phyloP scores from a whole-genome alignment of 1,284 basidiomycete genomes.

The Microbotryum saponariae region DNA sequence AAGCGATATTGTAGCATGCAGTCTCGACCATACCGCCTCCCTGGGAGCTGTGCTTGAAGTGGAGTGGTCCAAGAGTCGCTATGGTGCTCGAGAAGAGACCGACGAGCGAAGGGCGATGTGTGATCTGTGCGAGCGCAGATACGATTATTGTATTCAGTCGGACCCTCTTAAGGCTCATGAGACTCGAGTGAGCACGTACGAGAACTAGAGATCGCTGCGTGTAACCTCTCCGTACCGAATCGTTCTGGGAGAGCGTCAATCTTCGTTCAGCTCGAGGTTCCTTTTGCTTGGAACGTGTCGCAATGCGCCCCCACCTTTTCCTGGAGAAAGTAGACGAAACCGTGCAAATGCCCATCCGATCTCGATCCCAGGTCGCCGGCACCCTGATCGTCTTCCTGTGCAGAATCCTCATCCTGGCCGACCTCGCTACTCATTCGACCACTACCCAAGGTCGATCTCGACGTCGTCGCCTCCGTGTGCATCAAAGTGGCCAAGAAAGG shows the following conservation, averaged over 20 bases:
- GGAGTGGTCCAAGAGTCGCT: slow-evolving; percentile 65
- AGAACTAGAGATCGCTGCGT: slow-evolving; percentile 50
- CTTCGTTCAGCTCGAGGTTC: too few species aligned
- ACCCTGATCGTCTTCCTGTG: slow-evolving; percentile 42
- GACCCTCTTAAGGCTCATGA: too few species aligned
- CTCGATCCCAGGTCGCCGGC: slow-evolving; percentile 35
- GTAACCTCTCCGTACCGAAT: slow-evolving; percentile 68
- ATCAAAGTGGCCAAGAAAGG: too few species aligned
- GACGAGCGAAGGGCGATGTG: slow-evolving; percentile 73
- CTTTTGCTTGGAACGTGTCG: too few species aligned
- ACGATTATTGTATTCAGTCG: neutral
- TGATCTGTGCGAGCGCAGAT: slow-evolving; percentile 36
- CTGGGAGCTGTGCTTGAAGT: slow-evolving; percentile 51
- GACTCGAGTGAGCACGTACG: neutral
- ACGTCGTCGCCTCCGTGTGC: too few species aligned
- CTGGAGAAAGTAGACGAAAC: slow-evolving; percentile 52
- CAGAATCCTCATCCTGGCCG: slow-evolving; percentile 30
- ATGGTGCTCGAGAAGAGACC: slow-evolving; percentile 65
- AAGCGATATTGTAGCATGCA: slow-evolving; percentile 74
- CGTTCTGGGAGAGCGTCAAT: slow-evolving; percentile 42
- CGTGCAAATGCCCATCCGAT: slow-evolving; percentile 66
- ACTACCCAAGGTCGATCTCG: neutral
- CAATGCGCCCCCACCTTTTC: slow-evolving; percentile 15
- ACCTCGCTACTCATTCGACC: neutral
- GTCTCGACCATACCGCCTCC: slow-evolving; percentile 73